These are phyloP conservation scores for Botrytis squamosa DNA, from an alignment of 2,329 filamentous ascomycete species.

Conservation along the genomic window DNA sequence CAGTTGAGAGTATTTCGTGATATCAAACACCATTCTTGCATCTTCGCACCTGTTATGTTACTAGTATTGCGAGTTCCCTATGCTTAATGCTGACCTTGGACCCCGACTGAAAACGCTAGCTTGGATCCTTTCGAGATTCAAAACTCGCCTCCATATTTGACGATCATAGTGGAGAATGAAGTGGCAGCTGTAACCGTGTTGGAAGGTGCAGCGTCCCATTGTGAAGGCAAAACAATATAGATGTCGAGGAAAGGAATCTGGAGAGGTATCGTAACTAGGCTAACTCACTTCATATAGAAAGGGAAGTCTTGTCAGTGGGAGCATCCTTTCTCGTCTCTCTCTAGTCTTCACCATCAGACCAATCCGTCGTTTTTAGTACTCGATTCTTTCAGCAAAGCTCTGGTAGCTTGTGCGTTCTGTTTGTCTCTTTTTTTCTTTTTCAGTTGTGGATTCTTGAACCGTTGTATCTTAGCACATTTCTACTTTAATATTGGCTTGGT, in stretches of 20 bases:
- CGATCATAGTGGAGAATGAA: slow-evolving; percentile 26
- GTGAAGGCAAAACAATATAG: neutral
- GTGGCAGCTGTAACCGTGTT: slow-evolving; percentile 16
- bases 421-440: slow-evolving; percentile 30
- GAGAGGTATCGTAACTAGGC: neutral
- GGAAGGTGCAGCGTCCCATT: neutral
- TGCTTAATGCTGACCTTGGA: slow-evolving; percentile 24
- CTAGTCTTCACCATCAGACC: slow-evolving; percentile 37
- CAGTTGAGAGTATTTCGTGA: neutral
- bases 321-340: slow-evolving; percentile 23
- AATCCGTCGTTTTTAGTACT: slow-evolving; percentile 28
- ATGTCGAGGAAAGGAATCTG: neutral
- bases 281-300: slow-evolving; percentile 16
- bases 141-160: slow-evolving; percentile 35
- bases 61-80: neutral
- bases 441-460: slow-evolving; percentile 20
- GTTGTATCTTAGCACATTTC: neutral
- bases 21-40: slow-evolving; percentile 11
- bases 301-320: slow-evolving; percentile 5
- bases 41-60: slow-evolving; percentile 2
- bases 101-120: slow-evolving; percentile 36
- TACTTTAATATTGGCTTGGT: neutral
- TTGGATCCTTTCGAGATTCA: slow-evolving; percentile 34
- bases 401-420: slow-evolving; percentile 44
- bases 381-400: slow-evolving; percentile 45